Percentiles rank a stretch among this genome's conserved stretches.
phyloP scores from a whole-genome alignment of 2,329 filamentous ascomycete species.

The Ceratocystis albifundus region DNA sequence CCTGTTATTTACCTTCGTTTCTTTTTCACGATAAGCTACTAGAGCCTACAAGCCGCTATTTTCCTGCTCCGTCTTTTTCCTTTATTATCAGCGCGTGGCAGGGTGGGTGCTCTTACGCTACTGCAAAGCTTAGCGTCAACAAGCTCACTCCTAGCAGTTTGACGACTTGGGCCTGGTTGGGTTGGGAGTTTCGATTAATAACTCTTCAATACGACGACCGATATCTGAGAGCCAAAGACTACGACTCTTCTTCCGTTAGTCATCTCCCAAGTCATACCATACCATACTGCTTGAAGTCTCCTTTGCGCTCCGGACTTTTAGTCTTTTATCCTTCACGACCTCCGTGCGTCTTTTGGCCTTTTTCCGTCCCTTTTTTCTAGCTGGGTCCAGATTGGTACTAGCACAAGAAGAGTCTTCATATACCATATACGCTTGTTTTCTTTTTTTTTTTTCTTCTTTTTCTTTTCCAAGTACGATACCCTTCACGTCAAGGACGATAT shows the following conservation, averaged over 20 bases:
- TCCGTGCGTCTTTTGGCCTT: conserved; percentile 1
- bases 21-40: conserved; percentile 3
- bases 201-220: background rate
- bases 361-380: conserved; percentile 1
- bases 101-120: background rate
- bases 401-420: background rate
- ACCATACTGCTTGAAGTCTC: background rate
- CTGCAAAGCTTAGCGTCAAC: conserved; percentile 3
- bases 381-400: conserved; percentile 22
- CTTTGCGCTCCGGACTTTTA: background rate
- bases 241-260: no score
- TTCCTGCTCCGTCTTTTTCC: conserved; percentile 6
- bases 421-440: background rate
- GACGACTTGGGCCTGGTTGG: background rate
- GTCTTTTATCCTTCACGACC: conserved; percentile 7
- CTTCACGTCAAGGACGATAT: background rate
- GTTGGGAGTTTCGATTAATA: background rate
- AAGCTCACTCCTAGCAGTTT: conserved; percentile 8
- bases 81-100: conserved; percentile 12
- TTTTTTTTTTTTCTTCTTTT: background rate
- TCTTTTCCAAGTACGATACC: background rate
- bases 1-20: background rate
- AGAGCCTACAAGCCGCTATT: background rate
- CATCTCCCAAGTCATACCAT: background rate
- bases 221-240: background rate